Conservation (phyloP, 768 basidiomycete genomes). For the Amanita muscaria region DNA sequence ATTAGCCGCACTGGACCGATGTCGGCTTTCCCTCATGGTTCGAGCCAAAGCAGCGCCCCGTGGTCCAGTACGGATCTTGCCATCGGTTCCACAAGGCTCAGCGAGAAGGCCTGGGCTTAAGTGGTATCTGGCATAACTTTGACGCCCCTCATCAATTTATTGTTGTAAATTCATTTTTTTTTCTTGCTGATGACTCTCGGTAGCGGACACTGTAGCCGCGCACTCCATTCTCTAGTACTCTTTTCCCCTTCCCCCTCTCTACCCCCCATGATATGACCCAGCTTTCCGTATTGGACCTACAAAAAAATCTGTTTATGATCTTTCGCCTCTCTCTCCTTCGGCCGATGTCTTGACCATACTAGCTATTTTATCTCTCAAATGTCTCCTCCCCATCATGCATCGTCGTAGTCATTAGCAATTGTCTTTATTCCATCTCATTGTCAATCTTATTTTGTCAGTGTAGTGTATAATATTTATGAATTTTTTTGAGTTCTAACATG, state of each 20-base stretch:
- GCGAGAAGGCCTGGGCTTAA: slow-evolving; percentile 57
- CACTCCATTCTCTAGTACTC: slow-evolving; percentile 12
- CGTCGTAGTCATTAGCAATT: slow-evolving; percentile 28
- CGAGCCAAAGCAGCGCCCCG: slow-evolving; percentile 49
- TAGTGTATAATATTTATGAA: slow-evolving; percentile 7
- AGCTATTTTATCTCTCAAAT: slow-evolving; percentile 29
- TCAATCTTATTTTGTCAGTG: slow-evolving; percentile 18
- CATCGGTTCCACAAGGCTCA: slow-evolving; percentile 40
- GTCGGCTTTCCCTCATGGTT: slow-evolving; percentile 44
- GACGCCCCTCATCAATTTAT: slow-evolving; percentile 6
- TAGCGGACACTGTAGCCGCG: slow-evolving; percentile 32
- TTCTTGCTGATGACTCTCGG: slow-evolving; percentile 27
- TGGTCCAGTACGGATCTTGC: slow-evolving; percentile 51
- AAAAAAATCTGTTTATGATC: background rate
- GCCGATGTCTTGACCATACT: slow-evolving; percentile 27
- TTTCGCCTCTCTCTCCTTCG: background rate
- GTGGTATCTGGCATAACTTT: slow-evolving; percentile 7
- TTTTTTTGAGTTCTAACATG: background rate
- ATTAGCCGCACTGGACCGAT: slow-evolving; percentile 48
- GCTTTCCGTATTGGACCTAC: slow-evolving; percentile 6
- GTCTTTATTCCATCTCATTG: slow-evolving; percentile 38
- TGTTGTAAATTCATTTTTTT: slow-evolving; percentile 17
- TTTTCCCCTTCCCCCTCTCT: slow-evolving; percentile 12
- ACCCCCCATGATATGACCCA: background rate
- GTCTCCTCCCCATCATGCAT: slow-evolving; percentile 27